A percentile compares a stretch with the other conserved stretches of the same genome.
phyloP scores from a whole-genome alignment of 305 asterid species.

The Fraxinus floribunda region DNA sequence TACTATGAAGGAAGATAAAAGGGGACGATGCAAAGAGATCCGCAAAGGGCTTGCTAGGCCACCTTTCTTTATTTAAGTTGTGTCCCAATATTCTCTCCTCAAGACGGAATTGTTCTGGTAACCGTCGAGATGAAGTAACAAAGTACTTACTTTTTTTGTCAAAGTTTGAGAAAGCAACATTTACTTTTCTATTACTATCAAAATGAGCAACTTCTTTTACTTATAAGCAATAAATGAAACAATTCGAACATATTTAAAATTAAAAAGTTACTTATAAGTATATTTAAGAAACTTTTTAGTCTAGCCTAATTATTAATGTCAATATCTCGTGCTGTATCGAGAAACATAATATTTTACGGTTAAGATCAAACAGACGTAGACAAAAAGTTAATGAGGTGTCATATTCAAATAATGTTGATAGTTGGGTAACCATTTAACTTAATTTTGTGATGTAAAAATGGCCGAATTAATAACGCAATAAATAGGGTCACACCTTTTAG shows the following conservation, averaged over 20 bases:
- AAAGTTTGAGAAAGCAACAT: neutral
- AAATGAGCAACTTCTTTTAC: neutral
- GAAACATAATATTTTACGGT: neutral
- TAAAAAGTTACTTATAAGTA: neutral
- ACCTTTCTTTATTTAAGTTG: neutral
- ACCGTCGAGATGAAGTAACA: neutral
- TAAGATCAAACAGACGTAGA: neutral
- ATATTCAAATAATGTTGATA: neutral
- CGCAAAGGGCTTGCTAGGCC: neutral
- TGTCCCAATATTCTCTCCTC: neutral
- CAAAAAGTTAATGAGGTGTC: neutral
- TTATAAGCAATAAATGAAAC: neutral
- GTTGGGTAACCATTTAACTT: neutral
- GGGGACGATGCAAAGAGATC: neutral
- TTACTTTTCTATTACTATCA: neutral
- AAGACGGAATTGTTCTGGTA: neutral
- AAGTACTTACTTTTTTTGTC: neutral
- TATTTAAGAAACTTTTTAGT: neutral
- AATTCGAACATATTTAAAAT: neutral
- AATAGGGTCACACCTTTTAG: slow-evolving; percentile 33
- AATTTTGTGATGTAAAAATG: neutral
- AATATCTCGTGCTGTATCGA: neutral
- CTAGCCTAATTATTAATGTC: neutral
- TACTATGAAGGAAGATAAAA: neutral
- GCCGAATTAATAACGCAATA: slow-evolving; percentile 22